Percentiles rank a stretch among this genome's conserved stretches.
These are phyloP conservation scores for Pichia sp. DNA, from an alignment of 1,139 yeast genomes.

Conservation along the genomic window DNA sequence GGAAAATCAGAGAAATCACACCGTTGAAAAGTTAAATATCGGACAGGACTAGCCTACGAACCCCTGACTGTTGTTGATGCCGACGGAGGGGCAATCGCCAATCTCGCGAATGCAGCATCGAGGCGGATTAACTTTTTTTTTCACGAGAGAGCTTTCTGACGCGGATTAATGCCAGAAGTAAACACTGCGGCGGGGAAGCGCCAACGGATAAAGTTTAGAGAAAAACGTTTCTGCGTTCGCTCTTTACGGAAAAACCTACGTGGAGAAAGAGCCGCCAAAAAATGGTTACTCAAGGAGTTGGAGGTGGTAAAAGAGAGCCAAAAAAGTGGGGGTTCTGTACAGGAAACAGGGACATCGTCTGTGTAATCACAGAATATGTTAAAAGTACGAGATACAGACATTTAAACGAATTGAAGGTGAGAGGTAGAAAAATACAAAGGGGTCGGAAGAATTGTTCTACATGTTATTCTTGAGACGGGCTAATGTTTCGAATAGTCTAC, in stretches of 20 bases:
- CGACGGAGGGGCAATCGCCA: neutral
- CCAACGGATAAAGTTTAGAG: neutral
- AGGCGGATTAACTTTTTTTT: neutral
- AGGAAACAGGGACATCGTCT: neutral
- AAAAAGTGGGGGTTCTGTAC: neutral
- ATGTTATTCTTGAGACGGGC: slow-evolving; percentile 35
- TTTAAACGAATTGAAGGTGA: neutral
- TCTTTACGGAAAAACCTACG: neutral
- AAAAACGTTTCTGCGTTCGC: neutral
- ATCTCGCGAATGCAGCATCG: neutral
- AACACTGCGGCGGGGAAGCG: neutral
- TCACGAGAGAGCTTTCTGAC: neutral
- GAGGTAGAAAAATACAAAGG: neutral
- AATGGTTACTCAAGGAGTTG: too few species aligned
- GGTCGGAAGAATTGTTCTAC: slow-evolving; percentile 5
- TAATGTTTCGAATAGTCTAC: slow-evolving; percentile 33
- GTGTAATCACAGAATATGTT: neutral
- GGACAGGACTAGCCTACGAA: neutral
- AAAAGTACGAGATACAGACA: neutral
- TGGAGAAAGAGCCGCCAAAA: neutral
- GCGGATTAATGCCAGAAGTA: neutral
- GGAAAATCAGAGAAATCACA: too few species aligned
- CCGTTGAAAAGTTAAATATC: neutral
- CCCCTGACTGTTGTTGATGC: neutral
- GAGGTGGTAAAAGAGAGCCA: neutral